A percentile compares a stretch with the other conserved stretches of the same genome.
phyloP scores from a whole-genome alignment of 495 filamentous ascomycete genomes.

The Neurospora sp. region DNA sequence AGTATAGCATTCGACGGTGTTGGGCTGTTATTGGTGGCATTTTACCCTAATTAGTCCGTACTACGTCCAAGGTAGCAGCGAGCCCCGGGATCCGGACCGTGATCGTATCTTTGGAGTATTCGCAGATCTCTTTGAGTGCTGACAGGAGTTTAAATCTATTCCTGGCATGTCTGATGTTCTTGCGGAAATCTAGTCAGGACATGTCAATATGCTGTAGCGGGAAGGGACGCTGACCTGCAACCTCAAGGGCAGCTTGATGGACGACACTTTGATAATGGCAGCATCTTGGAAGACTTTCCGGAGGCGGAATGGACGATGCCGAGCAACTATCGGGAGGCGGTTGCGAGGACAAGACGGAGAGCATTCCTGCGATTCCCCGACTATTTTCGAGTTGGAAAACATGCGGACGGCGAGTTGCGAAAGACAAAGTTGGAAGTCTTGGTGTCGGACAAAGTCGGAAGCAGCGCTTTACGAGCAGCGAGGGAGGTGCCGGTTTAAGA shows the following conservation, averaged over 20 bases:
- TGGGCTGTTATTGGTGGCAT: neutral
- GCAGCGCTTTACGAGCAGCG: neutral
- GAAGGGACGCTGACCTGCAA: neutral
- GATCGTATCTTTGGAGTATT: neutral
- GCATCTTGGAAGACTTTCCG: neutral
- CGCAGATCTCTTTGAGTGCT: neutral
- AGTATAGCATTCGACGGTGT: neutral
- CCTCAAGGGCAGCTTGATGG: neutral
- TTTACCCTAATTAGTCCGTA: neutral
- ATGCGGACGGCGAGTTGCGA: neutral
- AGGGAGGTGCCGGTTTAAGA: neutral
- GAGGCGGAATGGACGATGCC: neutral
- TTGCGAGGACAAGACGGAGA: neutral
- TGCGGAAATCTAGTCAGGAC: neutral
- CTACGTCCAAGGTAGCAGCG: neutral
- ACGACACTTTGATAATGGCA: neutral
- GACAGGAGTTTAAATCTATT: neutral
- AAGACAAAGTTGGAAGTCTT: neutral
- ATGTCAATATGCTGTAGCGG: neutral
- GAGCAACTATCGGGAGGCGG: neutral
- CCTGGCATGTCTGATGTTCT: neutral
- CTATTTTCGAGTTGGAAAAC: neutral
- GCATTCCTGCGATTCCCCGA: neutral
- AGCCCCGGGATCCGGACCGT: neutral
- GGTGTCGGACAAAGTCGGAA: neutral